Evolutionary conservation across 768 basidiomycete genomes (phyloP).

Genomic region (Amanita phalloides): DNA sequence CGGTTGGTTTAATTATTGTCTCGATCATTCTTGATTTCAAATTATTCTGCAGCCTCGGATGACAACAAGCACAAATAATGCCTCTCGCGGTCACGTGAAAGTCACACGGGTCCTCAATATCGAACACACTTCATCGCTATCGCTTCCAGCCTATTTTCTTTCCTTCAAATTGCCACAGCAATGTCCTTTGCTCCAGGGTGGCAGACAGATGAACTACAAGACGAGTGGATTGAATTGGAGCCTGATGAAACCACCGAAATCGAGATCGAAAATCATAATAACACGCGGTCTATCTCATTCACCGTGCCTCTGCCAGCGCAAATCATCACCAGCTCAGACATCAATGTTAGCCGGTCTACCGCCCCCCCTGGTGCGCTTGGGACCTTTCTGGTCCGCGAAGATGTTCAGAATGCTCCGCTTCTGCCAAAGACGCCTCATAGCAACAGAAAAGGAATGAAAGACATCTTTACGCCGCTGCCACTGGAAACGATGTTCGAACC

Average conservation of each 20-base stretch:
- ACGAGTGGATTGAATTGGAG: constrained; percentile 79
- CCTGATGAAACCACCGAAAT: constrained; percentile 28
- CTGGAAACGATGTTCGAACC: constrained; percentile 93
- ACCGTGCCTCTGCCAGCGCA: constrained; percentile 44
- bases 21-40: not conserved
- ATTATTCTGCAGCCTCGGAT: not conserved
- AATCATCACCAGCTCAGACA: constrained; percentile 35
- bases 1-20: not conserved
- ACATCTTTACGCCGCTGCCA: constrained; percentile 81
- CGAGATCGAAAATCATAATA: constrained; percentile 28
- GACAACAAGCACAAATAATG: not conserved
- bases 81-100: constrained; percentile 4
- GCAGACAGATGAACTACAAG: constrained; percentile 84
- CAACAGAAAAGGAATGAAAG: constrained; percentile 52
- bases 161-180: constrained; percentile 9
- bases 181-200: constrained; percentile 48
- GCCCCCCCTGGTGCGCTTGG: constrained; percentile 33
- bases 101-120: not conserved
- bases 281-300: constrained; percentile 49
- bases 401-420: constrained; percentile 42
- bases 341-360: constrained; percentile 17
- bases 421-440: constrained; percentile 57
- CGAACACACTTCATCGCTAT: not conserved
- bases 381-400: constrained; percentile 70
- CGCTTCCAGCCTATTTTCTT: constrained; percentile 1